Percentiles rank a stretch among this genome's conserved stretches.
Evolutionary conservation across 768 basidiomycete species (phyloP).

Genomic region (Lentinula raphanica): DNA sequence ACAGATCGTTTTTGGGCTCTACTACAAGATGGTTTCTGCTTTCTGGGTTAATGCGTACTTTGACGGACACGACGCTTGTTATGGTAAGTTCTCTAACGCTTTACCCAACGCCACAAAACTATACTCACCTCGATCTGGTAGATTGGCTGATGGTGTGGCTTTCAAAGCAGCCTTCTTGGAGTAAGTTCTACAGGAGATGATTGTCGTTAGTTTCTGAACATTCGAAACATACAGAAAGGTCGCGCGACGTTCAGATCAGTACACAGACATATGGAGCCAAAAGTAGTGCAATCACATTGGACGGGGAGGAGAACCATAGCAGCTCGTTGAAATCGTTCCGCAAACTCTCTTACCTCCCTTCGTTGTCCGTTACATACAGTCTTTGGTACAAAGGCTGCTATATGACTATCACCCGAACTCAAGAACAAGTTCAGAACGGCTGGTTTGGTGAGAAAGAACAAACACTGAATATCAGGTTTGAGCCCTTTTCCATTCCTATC

Average conservation of each 20-base stretch:
- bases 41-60: slow-evolving; percentile 63
- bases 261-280: slow-evolving; percentile 35
- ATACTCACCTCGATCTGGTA: no score
- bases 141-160: slow-evolving; percentile 74
- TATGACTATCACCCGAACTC: slow-evolving; percentile 32
- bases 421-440: slow-evolving; percentile 23
- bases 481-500: background rate
- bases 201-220: background rate
- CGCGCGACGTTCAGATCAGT: slow-evolving; percentile 48
- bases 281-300: slow-evolving; percentile 24
- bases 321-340: slow-evolving; percentile 19
- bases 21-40: slow-evolving; percentile 39
- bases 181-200: slow-evolving; percentile 29
- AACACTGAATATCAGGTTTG: slow-evolving; percentile 39
- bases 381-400: slow-evolving; percentile 48
- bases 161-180: slow-evolving; percentile 56
- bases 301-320: slow-evolving; percentile 32
- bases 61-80: slow-evolving; percentile 52
- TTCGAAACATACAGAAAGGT: slow-evolving; percentile 26
- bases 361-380: slow-evolving; percentile 30
- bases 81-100: slow-evolving; percentile 34
- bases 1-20: slow-evolving; percentile 37
- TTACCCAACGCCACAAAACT: background rate
- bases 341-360: slow-evolving; percentile 40
- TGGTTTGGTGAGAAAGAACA: slow-evolving; percentile 30